A percentile compares a stretch with the other conserved stretches of the same genome.
phyloP scores from a whole-genome alignment of 1,284 basidiomycete species.

The Rhodotorula sp. region DNA sequence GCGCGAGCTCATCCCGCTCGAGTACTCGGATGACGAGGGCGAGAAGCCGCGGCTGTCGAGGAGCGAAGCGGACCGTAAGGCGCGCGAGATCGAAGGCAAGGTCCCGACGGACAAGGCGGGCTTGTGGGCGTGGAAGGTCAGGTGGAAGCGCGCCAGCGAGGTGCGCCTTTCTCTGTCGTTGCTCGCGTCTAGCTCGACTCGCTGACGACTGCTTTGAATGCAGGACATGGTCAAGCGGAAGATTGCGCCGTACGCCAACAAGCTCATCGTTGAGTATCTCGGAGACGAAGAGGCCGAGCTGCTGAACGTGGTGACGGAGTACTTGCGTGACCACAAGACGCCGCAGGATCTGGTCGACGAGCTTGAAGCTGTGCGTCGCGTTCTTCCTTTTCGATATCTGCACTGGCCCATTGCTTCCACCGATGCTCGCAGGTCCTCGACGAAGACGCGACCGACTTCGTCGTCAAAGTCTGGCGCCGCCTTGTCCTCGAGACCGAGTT shows the following conservation, averaged over 20 bases:
- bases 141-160: slow-evolving; percentile 46
- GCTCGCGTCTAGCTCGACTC: background rate
- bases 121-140: slow-evolving; percentile 43
- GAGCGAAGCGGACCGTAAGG: slow-evolving; percentile 39
- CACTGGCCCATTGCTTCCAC: background rate
- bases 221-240: slow-evolving; percentile 45
- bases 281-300: slow-evolving; percentile 48
- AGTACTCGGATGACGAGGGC: slow-evolving; percentile 48
- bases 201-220: background rate
- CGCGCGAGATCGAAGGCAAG: slow-evolving; percentile 43
- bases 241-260: slow-evolving; percentile 45
- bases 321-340: slow-evolving; percentile 45
- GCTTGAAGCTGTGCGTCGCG: slow-evolving; percentile 46
- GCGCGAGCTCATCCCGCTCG: slow-evolving; percentile 47
- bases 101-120: slow-evolving; percentile 44
- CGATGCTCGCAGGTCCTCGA: slow-evolving; percentile 42
- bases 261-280: slow-evolving; percentile 47
- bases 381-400: background rate
- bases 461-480: slow-evolving; percentile 42
- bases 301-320: slow-evolving; percentile 46
- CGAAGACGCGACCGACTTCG: slow-evolving; percentile 46
- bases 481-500: slow-evolving; percentile 34
- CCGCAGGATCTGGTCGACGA: slow-evolving; percentile 47
- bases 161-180: slow-evolving; percentile 29
- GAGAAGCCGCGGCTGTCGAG: slow-evolving; percentile 36